A percentile compares a stretch with the other conserved stretches of the same genome.
Evolutionary conservation across 1,139 yeast species (phyloP).

Genomic region (Sugiyamaella xylanicola): DNA sequence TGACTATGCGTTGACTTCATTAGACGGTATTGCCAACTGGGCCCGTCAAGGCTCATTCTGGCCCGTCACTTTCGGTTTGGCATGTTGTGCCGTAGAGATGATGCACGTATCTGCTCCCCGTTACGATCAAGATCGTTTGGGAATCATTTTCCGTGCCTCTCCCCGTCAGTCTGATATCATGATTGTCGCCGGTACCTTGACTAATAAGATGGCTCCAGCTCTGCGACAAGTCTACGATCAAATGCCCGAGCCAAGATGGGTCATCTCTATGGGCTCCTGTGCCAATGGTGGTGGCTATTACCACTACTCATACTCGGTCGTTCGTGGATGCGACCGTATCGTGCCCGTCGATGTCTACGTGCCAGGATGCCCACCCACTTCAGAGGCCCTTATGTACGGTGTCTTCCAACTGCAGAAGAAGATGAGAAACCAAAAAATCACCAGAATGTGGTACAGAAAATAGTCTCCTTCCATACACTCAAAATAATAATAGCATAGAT

Average conservation of each 20-base stretch:
- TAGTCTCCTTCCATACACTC: conserved; percentile 32
- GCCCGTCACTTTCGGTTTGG: conserved; percentile 92
- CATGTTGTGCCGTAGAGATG: conserved; percentile 95
- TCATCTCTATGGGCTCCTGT: conserved; percentile 91
- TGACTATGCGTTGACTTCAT: conserved; percentile 83
- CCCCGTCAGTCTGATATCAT: conserved; percentile 93
- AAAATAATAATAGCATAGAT: conserved; percentile 11
- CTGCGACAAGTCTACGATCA: conserved; percentile 91
- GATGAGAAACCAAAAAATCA: conserved; percentile 78
- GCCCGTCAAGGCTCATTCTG: conserved; percentile 90
- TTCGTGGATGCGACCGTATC: conserved; percentile 86
- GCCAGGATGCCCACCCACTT: conserved; percentile 93
- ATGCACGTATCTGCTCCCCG: conserved; percentile 93
- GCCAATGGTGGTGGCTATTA: conserved; percentile 95
- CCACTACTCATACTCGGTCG: conserved; percentile 87
- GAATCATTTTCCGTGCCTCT: conserved; percentile 91
- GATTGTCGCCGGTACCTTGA: conserved; percentile 91
- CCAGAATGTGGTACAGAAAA: conserved; percentile 85
- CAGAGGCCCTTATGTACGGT: conserved; percentile 90
- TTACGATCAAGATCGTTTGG: conserved; percentile 90
- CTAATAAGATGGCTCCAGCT: conserved; percentile 94
- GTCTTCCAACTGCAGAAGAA: conserved; percentile 87
- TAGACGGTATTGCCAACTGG: conserved; percentile 87
- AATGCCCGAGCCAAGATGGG: conserved; percentile 91
- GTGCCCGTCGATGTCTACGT: conserved; percentile 90